Percentiles rank a stretch among this genome's conserved stretches.
Conservation (phyloP, 129 eudicot species). For the Scalesia atractyloides region DNA sequence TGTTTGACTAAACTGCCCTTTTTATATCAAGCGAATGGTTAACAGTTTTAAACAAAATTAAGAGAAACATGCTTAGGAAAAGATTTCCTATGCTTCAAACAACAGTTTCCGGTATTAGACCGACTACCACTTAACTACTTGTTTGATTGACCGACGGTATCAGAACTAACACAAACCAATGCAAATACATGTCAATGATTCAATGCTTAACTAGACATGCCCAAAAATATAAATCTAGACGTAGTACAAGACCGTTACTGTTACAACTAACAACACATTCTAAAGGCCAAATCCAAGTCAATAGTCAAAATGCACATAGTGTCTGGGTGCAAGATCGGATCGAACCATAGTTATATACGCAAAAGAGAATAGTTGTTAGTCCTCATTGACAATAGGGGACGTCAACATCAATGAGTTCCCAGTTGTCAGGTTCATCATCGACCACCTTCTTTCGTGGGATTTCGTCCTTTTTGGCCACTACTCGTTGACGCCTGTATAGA, state of each 20-base stretch:
- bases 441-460: slow-evolving; percentile 29
- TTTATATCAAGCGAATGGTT: not conserved
- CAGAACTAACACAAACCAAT: not conserved
- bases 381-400: slow-evolving; percentile 47
- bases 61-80: too few species aligned
- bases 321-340: slow-evolving; percentile 22
- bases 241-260: not conserved
- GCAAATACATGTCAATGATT: not conserved
- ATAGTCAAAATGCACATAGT: slow-evolving; percentile 26
- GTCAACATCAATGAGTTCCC: slow-evolving; percentile 51
- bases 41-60: too few species aligned
- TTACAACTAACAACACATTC: slow-evolving; percentile 16
- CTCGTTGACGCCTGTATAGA: slow-evolving; percentile 33
- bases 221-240: not conserved
- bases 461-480: slow-evolving; percentile 35
- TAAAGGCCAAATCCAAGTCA: not conserved
- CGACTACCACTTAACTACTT: not conserved
- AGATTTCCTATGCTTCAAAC: not conserved
- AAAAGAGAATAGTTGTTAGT: not conserved
- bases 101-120: not conserved
- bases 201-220: slow-evolving; percentile 1
- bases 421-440: slow-evolving; percentile 53
- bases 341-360: slow-evolving; percentile 18
- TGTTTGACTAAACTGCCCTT: not conserved
- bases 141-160: not conserved